Conservation (phyloP, 352 stramenopile genomes). For the Globisporangium yorkense region DNA sequence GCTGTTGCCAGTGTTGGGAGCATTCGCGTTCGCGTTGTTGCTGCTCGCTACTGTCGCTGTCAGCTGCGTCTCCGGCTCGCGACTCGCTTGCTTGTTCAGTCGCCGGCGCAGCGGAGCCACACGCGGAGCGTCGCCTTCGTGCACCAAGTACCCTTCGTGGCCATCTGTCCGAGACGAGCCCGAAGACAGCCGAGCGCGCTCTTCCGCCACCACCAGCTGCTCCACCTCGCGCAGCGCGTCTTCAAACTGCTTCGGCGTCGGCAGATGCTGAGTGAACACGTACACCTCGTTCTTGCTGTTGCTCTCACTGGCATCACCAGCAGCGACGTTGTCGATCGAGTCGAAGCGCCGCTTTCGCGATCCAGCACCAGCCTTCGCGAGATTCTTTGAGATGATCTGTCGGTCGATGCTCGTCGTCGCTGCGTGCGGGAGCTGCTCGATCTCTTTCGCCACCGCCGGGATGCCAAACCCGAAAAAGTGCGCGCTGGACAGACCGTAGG, state of each 20-base stretch:
- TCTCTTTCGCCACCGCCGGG: conserved; percentile 50
- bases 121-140: conserved; percentile 20
- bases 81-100: conserved; percentile 46
- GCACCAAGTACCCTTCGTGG: conserved; percentile 37
- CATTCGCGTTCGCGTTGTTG: conserved; percentile 9
- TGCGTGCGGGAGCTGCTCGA: conserved; percentile 69
- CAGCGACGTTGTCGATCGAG: conserved; percentile 14
- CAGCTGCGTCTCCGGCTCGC: conserved; percentile 27
- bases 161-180: conserved; percentile 87
- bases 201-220: conserved; percentile 68
- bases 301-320: not conserved
- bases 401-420: conserved; percentile 64
- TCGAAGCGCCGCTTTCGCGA: conserved; percentile 23
- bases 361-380: conserved; percentile 9
- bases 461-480: conserved; percentile 85
- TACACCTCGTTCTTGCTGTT: conserved; percentile 46
- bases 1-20: conserved; percentile 8
- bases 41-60: not conserved
- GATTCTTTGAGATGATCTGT: conserved; percentile 21
- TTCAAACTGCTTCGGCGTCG: conserved; percentile 64
- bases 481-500: conserved; percentile 61
- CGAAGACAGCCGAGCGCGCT: conserved; percentile 77
- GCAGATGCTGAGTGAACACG: conserved; percentile 81
- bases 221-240: conserved; percentile 79
- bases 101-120: conserved; percentile 18